Evolutionary conservation across 108 stramenopile genomes (phyloP).

Genomic region (Phaeodactylum tricornutum): DNA sequence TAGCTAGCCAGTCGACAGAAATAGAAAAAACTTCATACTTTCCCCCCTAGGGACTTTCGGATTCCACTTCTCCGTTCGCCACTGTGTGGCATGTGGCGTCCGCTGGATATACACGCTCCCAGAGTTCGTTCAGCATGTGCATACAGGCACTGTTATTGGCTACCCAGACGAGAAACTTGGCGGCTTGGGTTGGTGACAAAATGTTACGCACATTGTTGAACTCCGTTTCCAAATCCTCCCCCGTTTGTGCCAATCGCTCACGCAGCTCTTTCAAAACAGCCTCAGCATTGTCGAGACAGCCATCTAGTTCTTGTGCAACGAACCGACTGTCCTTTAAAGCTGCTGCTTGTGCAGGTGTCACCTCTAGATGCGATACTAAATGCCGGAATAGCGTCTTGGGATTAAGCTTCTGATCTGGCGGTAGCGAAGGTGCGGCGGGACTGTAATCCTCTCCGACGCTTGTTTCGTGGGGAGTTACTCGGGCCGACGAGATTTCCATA

Average conservation of each 20-base stretch:
- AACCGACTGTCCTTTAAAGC: constrained; percentile 56
- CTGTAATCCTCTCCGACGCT: background rate
- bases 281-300: constrained; percentile 34
- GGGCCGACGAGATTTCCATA: background rate
- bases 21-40: too few species aligned
- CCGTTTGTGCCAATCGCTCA: constrained; percentile 35
- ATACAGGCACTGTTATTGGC: constrained; percentile 86
- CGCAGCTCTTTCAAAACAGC: constrained; percentile 41
- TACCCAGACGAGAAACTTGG: constrained; percentile 92
- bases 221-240: constrained; percentile 71
- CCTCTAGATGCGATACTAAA: constrained; percentile 30
- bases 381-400: constrained; percentile 36
- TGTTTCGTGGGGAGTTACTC: background rate
- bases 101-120: constrained; percentile 48
- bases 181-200: constrained; percentile 81
- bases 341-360: constrained; percentile 51
- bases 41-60: too few species aligned
- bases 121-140: constrained; percentile 92
- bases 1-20: too few species aligned
- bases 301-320: constrained; percentile 68
- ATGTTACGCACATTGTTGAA: constrained; percentile 71
- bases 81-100: too few species aligned
- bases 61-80: too few species aligned
- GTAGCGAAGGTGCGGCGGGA: background rate
- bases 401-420: constrained; percentile 18